Evolutionary conservation across 495 filamentous ascomycete genomes (phyloP).

Genomic region (Chlorociboria aeruginascens): DNA sequence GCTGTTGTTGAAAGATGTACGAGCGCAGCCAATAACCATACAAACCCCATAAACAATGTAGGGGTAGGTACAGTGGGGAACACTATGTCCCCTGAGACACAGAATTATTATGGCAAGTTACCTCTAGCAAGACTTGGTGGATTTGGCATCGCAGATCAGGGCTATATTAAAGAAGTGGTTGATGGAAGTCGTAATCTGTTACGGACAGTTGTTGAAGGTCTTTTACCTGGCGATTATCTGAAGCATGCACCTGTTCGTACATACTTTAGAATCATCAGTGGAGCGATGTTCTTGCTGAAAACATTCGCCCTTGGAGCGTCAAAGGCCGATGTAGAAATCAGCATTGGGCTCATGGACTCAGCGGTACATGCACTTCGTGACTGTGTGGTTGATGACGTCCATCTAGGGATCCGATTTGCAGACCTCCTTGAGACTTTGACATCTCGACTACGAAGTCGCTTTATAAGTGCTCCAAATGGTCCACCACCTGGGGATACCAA

Average conservation of each 20-base stretch:
- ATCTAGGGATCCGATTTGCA: conserved; percentile 89
- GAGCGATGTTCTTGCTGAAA: conserved; percentile 87
- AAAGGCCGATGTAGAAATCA: conserved; percentile 75
- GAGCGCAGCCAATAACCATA: conserved; percentile 45
- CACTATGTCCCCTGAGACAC: conserved; percentile 41
- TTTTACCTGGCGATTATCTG: conserved; percentile 72
- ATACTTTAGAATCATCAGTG: conserved; percentile 87
- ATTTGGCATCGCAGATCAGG: conserved; percentile 49
- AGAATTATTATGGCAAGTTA: conserved; percentile 42
- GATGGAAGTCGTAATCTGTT: conserved; percentile 78
- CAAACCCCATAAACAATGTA: conserved; percentile 25
- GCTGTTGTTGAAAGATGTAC: conserved; percentile 91
- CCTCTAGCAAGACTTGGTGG: conserved; percentile 43
- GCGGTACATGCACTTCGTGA: conserved; percentile 70
- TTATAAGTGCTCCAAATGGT: conserved; percentile 45
- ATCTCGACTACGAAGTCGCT: conserved; percentile 58
- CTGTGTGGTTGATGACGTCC: conserved; percentile 89
- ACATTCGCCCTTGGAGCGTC: conserved; percentile 89
- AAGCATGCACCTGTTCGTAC: conserved; percentile 89
- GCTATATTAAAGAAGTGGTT: conserved; percentile 80
- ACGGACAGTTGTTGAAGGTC: conserved; percentile 66
- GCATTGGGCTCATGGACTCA: conserved; percentile 67
- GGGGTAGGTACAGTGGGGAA: conserved; percentile 2
- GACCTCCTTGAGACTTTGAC: conserved; percentile 78
- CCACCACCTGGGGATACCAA: conserved; percentile 3